phyloP scores from a whole-genome alignment of 2,329 filamentous ascomycete genomes.

The Nemania serpens region DNA sequence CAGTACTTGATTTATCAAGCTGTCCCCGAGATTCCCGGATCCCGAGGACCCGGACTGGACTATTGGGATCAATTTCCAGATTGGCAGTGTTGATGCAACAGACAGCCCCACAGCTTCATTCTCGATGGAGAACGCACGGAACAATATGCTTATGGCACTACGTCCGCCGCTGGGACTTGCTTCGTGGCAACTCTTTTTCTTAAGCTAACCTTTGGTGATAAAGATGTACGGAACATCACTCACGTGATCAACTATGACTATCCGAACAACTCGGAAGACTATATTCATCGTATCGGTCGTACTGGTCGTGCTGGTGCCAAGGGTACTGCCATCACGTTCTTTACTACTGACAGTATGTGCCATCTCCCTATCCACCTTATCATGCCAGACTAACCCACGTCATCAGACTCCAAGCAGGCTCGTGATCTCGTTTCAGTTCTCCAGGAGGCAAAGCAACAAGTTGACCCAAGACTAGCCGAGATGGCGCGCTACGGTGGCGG shows the following conservation, averaged over 20 bases:
- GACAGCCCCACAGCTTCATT: constrained; percentile 57
- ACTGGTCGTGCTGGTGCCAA: constrained; percentile 93
- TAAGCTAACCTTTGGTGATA: constrained; percentile 74
- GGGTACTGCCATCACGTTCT: constrained; percentile 96
- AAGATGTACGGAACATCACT: constrained; percentile 99
- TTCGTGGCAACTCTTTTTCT: constrained; percentile 60
- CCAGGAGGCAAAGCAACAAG: constrained; percentile 95
- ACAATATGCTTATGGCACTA: constrained; percentile 55
- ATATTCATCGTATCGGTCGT: constrained; percentile 95
- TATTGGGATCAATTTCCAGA: constrained; percentile 53
- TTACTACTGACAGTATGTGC: constrained; percentile 92
- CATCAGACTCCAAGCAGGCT: constrained; percentile 84
- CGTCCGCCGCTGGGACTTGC: constrained; percentile 65
- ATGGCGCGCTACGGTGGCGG: constrained; percentile 93
- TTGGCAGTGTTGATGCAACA: constrained; percentile 62
- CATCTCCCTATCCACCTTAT: not conserved
- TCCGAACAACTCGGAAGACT: constrained; percentile 98
- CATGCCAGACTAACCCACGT: constrained; percentile 43
- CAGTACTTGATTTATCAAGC: constrained; percentile 81
- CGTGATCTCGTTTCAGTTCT: constrained; percentile 94
- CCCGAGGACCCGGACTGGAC: constrained; percentile 60
- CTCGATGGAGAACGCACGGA: constrained; percentile 59
- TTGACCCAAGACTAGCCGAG: constrained; percentile 92
- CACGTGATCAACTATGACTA: constrained; percentile 99
- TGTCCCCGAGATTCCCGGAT: constrained; percentile 62